Percentiles rank a stretch among this genome's conserved stretches.
Evolutionary conservation across 192 early-diverging fungal species (phyloP).

Genomic region (Coemansia interrupta): DNA sequence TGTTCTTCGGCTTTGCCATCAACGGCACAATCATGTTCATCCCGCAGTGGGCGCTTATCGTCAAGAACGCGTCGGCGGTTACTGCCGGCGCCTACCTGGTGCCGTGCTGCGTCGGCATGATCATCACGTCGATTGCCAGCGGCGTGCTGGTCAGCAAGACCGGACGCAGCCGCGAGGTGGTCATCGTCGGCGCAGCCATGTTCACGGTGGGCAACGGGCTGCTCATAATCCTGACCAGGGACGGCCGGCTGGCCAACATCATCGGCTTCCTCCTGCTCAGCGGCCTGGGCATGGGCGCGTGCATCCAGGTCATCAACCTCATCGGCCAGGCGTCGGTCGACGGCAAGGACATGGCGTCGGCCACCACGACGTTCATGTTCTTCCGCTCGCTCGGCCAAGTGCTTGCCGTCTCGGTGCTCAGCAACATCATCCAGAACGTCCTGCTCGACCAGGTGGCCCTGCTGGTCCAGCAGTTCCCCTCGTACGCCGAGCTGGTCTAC

Average conservation of each 20-base stretch:
- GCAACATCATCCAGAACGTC: slow-evolving; percentile 62
- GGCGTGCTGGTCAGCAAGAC: slow-evolving; percentile 60
- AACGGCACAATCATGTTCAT: slow-evolving; percentile 32
- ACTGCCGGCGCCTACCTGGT: slow-evolving; percentile 31
- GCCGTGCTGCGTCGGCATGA: slow-evolving; percentile 25
- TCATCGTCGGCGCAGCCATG: slow-evolving; percentile 62
- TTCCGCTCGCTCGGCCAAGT: slow-evolving; percentile 62
- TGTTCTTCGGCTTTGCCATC: slow-evolving; percentile 36
- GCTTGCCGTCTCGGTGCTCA: slow-evolving; percentile 57
- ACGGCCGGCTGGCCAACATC: slow-evolving; percentile 52
- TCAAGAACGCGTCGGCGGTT: slow-evolving; percentile 28
- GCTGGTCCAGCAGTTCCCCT: slow-evolving; percentile 25
- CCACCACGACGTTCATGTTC: slow-evolving; percentile 61
- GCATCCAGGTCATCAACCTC: slow-evolving; percentile 68
- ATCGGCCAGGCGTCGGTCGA: slow-evolving; percentile 66
- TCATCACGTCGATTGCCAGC: slow-evolving; percentile 48
- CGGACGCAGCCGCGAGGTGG: slow-evolving; percentile 61
- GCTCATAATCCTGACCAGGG: slow-evolving; percentile 52
- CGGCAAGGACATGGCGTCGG: slow-evolving; percentile 59
- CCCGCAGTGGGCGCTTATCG: slow-evolving; percentile 32
- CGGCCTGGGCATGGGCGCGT: slow-evolving; percentile 71
- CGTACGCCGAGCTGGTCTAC: slow-evolving; percentile 15
- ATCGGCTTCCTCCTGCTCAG: slow-evolving; percentile 65
- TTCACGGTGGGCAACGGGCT: slow-evolving; percentile 63
- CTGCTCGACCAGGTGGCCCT: slow-evolving; percentile 21